A percentile compares a stretch with the other conserved stretches of the same genome.
Conservation (phyloP, 441 rosid genomes). For the Populus hybrid region DNA sequence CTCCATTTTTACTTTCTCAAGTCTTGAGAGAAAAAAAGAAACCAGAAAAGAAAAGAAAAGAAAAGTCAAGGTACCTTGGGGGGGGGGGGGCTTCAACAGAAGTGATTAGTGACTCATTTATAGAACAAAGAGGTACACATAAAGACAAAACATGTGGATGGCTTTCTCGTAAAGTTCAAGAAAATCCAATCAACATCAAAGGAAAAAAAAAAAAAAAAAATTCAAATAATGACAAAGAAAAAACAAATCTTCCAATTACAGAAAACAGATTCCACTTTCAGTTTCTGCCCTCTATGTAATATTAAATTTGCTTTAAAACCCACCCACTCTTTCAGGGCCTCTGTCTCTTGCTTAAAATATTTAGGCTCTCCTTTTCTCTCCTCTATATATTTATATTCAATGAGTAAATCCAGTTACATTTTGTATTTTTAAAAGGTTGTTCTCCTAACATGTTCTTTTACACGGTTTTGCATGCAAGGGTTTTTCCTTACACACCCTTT, state of each 20-base stretch:
- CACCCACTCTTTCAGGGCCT: conserved; percentile 39
- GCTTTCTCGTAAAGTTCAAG: conserved; percentile 19
- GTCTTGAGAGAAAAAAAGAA: conserved; percentile 3
- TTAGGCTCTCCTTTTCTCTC: neutral
- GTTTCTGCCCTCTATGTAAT: neutral
- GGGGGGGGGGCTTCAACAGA: conserved; percentile 22
- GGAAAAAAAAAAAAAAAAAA: conserved; percentile 1
- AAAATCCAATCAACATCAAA: conserved; percentile 21
- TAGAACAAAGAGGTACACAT: conserved; percentile 28
- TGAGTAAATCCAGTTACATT: conserved; percentile 18
- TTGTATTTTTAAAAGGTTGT: conserved; percentile 18
- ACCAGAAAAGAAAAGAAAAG: neutral
- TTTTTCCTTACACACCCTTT: conserved; percentile 22
- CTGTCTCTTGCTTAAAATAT: conserved; percentile 46
- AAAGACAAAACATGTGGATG: conserved; percentile 30
- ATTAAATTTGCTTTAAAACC: conserved; percentile 32
- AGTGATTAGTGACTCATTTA: conserved; percentile 30
- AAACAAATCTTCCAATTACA: conserved; percentile 30
- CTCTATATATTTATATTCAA: conserved; percentile 10
- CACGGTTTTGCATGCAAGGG: conserved; percentile 24
- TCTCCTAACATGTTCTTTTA: conserved; percentile 12
- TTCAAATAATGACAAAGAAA: conserved; percentile 13
- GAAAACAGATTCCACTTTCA: neutral
- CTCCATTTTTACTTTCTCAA: conserved; percentile 46
- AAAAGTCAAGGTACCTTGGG: neutral